Evolutionary conservation across 495 filamentous ascomycete genomes (phyloP).

Genomic region (Polyplosphaeria fusca): DNA sequence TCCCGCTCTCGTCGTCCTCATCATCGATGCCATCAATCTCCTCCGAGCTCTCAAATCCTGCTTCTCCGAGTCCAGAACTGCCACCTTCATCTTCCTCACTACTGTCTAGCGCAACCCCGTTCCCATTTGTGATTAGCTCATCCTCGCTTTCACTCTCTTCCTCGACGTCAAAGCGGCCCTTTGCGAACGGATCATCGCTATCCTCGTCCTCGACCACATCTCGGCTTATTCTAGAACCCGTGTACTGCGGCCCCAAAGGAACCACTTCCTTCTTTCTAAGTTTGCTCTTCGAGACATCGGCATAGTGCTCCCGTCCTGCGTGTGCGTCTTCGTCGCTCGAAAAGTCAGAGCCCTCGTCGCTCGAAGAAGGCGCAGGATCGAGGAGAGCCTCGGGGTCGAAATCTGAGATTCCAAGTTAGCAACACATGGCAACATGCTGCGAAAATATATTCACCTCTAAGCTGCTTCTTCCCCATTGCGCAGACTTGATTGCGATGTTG

Average conservation of each 20-base stretch:
- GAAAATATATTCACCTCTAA: constrained; percentile 10
- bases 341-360: constrained; percentile 29
- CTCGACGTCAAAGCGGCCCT: constrained; percentile 35
- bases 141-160: constrained; percentile 64
- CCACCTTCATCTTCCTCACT: constrained; percentile 28
- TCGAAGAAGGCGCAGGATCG: constrained; percentile 56
- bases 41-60: constrained; percentile 17
- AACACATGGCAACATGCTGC: too few relatives aligned
- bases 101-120: constrained; percentile 34
- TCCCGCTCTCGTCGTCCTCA: constrained; percentile 38
- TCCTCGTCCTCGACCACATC: constrained; percentile 53
- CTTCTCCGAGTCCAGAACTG: constrained; percentile 30
- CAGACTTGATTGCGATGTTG: too few relatives aligned
- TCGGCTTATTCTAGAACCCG: constrained; percentile 73
- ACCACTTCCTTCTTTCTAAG: constrained; percentile 68
- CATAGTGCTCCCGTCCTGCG: constrained; percentile 77
- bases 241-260: constrained; percentile 74
- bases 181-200: constrained; percentile 46
- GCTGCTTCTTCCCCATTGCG: too few relatives aligned
- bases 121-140: constrained; percentile 45
- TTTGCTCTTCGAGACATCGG: constrained; percentile 77
- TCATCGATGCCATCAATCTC: constrained; percentile 38
- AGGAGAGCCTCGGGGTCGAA: constrained; percentile 72
- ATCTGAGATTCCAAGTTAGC: constrained; percentile 65
- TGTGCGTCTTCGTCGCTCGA: constrained; percentile 51